These are phyloP conservation scores for Zoysia japonica DNA, from an alignment of 176 grass and related monocot species.

Conservation along the genomic window DNA sequence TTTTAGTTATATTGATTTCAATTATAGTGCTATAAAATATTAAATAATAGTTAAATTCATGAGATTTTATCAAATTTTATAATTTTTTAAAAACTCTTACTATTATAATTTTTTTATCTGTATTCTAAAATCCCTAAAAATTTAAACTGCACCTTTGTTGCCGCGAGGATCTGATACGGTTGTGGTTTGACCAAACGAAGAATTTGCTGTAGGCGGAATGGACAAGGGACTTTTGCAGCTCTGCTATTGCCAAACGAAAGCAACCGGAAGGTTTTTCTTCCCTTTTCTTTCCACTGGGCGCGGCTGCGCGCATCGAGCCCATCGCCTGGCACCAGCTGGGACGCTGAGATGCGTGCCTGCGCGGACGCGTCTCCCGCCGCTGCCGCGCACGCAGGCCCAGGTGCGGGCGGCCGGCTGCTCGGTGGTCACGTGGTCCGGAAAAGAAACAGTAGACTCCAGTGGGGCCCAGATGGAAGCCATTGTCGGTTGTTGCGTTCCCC, in stretches of 20 bases:
- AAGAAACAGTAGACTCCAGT: neutral
- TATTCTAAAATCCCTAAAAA: no score
- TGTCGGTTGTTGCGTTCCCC: constrained; percentile 28
- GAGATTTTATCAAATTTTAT: no score
- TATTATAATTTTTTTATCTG: no score
- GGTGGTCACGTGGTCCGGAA: neutral
- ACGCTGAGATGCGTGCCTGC: constrained; percentile 30
- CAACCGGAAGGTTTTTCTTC: no score
- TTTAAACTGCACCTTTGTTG: no score
- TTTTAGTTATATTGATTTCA: no score
- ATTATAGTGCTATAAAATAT: no score
- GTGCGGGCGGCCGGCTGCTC: neutral
- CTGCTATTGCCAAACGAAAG: no score
- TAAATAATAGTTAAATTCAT: no score
- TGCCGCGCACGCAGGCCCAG: constrained; percentile 13
- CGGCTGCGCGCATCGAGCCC: neutral
- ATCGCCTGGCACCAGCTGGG: neutral
- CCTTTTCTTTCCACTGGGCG: no score
- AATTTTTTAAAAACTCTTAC: no score
- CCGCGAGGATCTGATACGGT: neutral
- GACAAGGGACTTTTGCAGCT: neutral
- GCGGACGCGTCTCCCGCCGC: neutral
- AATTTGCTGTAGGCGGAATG: neutral
- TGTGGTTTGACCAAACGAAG: neutral
- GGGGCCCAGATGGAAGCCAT: constrained; percentile 11